Evolutionary conservation across 495 filamentous ascomycete species (phyloP).

Genomic region (Aspergillus olivimuriae): DNA sequence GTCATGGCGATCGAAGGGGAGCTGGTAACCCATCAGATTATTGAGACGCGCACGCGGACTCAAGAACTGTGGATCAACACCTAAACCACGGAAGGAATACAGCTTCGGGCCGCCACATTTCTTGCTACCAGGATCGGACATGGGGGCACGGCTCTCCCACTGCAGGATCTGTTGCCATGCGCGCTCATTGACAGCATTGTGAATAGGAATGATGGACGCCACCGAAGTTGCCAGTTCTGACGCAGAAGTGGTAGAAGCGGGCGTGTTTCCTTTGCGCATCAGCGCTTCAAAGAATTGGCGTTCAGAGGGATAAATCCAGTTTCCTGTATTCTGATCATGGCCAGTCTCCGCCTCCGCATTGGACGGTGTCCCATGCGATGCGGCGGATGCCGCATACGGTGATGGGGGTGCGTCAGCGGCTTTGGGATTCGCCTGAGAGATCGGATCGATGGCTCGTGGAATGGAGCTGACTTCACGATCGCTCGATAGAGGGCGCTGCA

Average conservation of each 20-base stretch:
- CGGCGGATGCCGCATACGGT: constrained; percentile 23
- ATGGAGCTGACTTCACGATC: constrained; percentile 78
- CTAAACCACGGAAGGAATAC: constrained; percentile 70
- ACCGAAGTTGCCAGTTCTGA: constrained; percentile 60
- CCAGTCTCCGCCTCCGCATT: constrained; percentile 71
- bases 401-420: constrained; percentile 23
- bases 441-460: constrained; percentile 53
- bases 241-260: constrained; percentile 31
- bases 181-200: constrained; percentile 93
- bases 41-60: constrained; percentile 80
- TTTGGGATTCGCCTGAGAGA: constrained; percentile 22
- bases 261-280: constrained; percentile 65
- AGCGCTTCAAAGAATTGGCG: constrained; percentile 94
- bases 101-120: constrained; percentile 75
- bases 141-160: constrained; percentile 67
- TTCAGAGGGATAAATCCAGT: constrained; percentile 97
- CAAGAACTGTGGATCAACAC: constrained; percentile 56
- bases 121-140: constrained; percentile 46
- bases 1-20: constrained; percentile 93
- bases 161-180: constrained; percentile 77
- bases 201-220: constrained; percentile 87
- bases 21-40: constrained; percentile 75
- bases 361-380: constrained; percentile 46
- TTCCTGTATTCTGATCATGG: constrained; percentile 56
- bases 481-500: constrained; percentile 40